Evolutionary conservation across 257 asterid species (phyloP), one percentile per base, ranked within the genome.

Genomic region (Solanum chilense): DNA sequence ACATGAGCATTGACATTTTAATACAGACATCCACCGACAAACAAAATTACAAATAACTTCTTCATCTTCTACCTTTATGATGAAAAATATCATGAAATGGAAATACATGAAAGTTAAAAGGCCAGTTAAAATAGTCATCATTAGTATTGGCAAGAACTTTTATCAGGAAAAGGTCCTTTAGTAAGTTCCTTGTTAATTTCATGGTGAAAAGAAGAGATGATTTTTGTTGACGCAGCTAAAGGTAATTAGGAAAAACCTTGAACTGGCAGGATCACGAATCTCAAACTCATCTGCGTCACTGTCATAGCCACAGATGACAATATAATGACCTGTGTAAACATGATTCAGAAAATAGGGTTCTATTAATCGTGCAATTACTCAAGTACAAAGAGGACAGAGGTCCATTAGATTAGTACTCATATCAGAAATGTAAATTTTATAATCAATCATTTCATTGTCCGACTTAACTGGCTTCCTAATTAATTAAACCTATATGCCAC

Each of bases 231-330:
- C 3, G 10, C 29, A 35, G 47, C 81, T 20, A 20, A 73, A 73
- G 47, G 81, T 73, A 20, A 37, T 21, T 20, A 31, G 18, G 80
- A 69, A 68, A 71, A 87, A 96, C 99, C 98, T 93, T 89, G 98
- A 92, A 94, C 98, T 94, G 87, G 98, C 97, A 58, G 99, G 99
- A 92, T 97, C 99, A 87, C 99, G 98, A 88, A 97, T 94, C 95
- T 97, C 99, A 92, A 97, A 97, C 91, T 95, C 98, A 42, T 94
- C 87, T 81, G 94, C 88, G 35, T 89, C 93, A 77, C 96, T 86
- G 88, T 95, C 98, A 83, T 95, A 97, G 84, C 98, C 98, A 90
- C 99, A 97, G 18, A 97, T 93, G 80, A 97, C 94, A 58, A 97
- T 88, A 84, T 95, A 95, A 87, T 97, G 99, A 90, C 99, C 99